Percentiles rank a stretch among this genome's conserved stretches.
Conservation (phyloP, 371 early-diverging fungal genomes). For the Umbelopsis sp. region DNA sequence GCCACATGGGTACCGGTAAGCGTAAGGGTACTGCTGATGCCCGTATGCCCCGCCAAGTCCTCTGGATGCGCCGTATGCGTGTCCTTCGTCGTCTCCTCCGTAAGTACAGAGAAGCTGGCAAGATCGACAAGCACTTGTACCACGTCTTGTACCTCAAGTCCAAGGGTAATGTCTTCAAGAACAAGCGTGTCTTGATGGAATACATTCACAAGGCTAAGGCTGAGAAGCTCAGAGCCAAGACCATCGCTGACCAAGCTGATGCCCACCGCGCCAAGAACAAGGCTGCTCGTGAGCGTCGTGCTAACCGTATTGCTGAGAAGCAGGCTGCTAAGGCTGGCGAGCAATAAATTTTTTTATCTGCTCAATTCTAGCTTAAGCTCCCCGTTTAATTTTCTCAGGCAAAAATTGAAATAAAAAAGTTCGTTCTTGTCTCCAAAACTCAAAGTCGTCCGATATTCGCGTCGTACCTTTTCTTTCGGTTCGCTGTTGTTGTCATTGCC, state of each 20-base stretch:
- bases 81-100: conserved; percentile 97
- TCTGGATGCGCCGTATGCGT: conserved; percentile 99
- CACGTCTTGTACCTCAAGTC: conserved; percentile 97
- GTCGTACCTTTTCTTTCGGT: background rate
- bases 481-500: conserved; percentile 3
- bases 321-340: conserved; percentile 51
- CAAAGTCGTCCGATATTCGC: too few species aligned
- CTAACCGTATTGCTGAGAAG: conserved; percentile 88
- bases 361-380: background rate
- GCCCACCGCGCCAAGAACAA: conserved; percentile 97
- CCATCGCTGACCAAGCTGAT: conserved; percentile 97
- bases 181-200: conserved; percentile 99
- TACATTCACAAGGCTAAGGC: conserved; percentile 99
- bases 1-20: conserved; percentile 99
- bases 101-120: conserved; percentile 97
- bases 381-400: conserved; percentile 5
- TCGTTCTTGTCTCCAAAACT: too few species aligned
- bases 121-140: conserved; percentile 99
- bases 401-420: conserved; percentile 2
- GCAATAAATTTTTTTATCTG: conserved; percentile 12
- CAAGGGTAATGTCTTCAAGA: conserved; percentile 99
- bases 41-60: conserved; percentile 94
- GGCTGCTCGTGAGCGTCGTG: conserved; percentile 95
- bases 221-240: conserved; percentile 96
- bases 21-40: conserved; percentile 99